These are phyloP conservation scores for Puccinellia tenuiflora DNA, from an alignment of 176 grass and related monocot species.

Conservation along the genomic window DNA sequence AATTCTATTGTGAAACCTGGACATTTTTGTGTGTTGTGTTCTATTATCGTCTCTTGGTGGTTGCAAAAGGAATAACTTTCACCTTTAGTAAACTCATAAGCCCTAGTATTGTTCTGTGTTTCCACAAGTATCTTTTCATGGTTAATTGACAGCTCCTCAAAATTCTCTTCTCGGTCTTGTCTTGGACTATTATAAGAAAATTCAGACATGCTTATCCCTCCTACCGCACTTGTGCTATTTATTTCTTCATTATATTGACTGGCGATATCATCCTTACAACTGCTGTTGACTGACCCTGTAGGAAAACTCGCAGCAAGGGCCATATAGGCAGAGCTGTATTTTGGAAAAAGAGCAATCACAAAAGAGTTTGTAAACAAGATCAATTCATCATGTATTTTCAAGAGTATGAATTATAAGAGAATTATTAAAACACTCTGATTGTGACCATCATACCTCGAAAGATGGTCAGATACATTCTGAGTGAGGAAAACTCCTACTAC, in stretches of 20 bases:
- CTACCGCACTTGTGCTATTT: slow-evolving; percentile 13
- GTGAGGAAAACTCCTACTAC: slow-evolving; percentile 75
- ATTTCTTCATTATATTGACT: slow-evolving; percentile 35
- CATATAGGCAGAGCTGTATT: slow-evolving; percentile 85
- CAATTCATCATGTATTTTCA: neutral
- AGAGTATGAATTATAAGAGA: neutral
- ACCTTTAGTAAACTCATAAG: slow-evolving; percentile 21
- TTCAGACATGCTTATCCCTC: slow-evolving; percentile 19
- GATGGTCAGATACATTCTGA: slow-evolving; percentile 79
- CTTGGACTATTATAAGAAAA: slow-evolving; percentile 21
- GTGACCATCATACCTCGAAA: slow-evolving; percentile 28
- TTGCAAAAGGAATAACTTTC: slow-evolving; percentile 11
- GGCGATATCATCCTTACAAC: slow-evolving; percentile 27
- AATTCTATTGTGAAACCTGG: slow-evolving; percentile 21
- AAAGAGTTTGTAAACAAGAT: neutral
- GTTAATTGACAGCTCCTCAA: slow-evolving; percentile 24
- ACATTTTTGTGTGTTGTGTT: slow-evolving; percentile 17
- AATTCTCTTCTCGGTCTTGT: slow-evolving; percentile 11
- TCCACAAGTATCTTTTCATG: slow-evolving; percentile 18
- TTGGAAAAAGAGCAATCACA: slow-evolving; percentile 21
- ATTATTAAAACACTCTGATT: neutral
- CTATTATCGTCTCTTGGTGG: slow-evolving; percentile 25
- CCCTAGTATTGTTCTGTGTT: slow-evolving; percentile 3
- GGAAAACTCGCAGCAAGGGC: slow-evolving; percentile 74
- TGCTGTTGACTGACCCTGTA: slow-evolving; percentile 6